Conservation (phyloP, 192 early-diverging fungal genomes). For the Backusella tarrabulga region DNA sequence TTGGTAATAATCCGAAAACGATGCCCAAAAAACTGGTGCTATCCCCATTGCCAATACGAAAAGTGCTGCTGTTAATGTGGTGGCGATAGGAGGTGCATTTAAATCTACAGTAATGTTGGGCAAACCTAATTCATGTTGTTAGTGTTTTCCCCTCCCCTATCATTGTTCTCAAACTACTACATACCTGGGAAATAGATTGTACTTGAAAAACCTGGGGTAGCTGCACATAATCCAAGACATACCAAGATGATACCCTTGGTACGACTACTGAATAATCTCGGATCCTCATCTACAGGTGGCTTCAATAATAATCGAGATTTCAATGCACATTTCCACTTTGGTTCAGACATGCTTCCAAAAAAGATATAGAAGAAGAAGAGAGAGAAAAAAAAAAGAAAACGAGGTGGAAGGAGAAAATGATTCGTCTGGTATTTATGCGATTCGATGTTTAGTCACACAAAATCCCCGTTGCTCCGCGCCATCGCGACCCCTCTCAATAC, state of each 20-base stretch:
- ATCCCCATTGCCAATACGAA: slow-evolving; percentile 49
- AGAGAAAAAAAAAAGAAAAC: not conserved
- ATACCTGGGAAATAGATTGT: slow-evolving; percentile 30
- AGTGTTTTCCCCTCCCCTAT: not conserved
- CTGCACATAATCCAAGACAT: slow-evolving; percentile 13
- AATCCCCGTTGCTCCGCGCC: not conserved
- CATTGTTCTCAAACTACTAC: not conserved
- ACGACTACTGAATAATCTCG: not conserved
- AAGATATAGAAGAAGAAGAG: not conserved
- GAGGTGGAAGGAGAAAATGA: not conserved
- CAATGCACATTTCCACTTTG: slow-evolving; percentile 9
- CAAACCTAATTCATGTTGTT: not conserved
- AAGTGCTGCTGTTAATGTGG: slow-evolving; percentile 42
- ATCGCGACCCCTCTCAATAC: not conserved
- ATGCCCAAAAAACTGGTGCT: slow-evolving; percentile 44
- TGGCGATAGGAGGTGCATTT: slow-evolving; percentile 37
- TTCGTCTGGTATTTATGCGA: not conserved
- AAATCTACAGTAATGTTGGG: slow-evolving; percentile 39
- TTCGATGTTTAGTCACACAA: not conserved
- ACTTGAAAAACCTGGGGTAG: slow-evolving; percentile 26
- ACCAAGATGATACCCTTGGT: slow-evolving; percentile 17
- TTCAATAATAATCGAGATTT: slow-evolving; percentile 20
- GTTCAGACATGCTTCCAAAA: not conserved
- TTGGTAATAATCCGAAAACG: slow-evolving; percentile 40
- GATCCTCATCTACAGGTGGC: slow-evolving; percentile 24